Evolutionary conservation across 805 yeast species (phyloP), one percentile per base, ranked within the genome.

Genomic region (Monosporozyma aerobia): DNA sequence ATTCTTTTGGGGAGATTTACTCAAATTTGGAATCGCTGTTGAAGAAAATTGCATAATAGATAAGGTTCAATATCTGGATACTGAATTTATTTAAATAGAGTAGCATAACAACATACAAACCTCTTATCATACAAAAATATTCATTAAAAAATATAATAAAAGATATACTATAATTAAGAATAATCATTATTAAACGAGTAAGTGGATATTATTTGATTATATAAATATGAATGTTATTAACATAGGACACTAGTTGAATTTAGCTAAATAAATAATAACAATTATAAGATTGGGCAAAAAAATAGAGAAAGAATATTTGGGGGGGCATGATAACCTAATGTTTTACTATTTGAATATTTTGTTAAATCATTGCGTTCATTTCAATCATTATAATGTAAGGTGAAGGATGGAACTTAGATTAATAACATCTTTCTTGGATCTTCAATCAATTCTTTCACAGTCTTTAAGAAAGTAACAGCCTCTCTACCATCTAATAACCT

Each of bases 391-490:
- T 44, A 47, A 33, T 19, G 11, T 14, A 32, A 23, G 3, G 14
- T 5, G 30, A 22, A 10, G 48, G 41, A 19, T 22, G 22, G 10
- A 40, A 3, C 9, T 65, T 63, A 76, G 60, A 64, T 68, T 63
- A 86, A 74, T 70, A 92, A 79, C 99, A 94, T 94, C 80, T 89
- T 92, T 79, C 97, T 85, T 73, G 99, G 99, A 72, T 94, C 99
- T 78, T 94, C 98, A 63, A 94, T 88, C 73, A 87, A 82, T 77
- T 94, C 99, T 80, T 94, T 94, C 59, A 94, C 84, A 37, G 96
- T 88, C 78, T 83, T 90, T 75, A 94, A 81, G 88, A 92, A 94
- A 55, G 92, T 87, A 57, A 94, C 99, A 53, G 97, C 98, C 77
- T 94, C 99, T 76, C 98, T 88, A 63, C 99, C 99, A 70, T 94